These are phyloP conservation scores for Chiua virens DNA, from an alignment of 768 basidiomycete species.

Conservation along the genomic window DNA sequence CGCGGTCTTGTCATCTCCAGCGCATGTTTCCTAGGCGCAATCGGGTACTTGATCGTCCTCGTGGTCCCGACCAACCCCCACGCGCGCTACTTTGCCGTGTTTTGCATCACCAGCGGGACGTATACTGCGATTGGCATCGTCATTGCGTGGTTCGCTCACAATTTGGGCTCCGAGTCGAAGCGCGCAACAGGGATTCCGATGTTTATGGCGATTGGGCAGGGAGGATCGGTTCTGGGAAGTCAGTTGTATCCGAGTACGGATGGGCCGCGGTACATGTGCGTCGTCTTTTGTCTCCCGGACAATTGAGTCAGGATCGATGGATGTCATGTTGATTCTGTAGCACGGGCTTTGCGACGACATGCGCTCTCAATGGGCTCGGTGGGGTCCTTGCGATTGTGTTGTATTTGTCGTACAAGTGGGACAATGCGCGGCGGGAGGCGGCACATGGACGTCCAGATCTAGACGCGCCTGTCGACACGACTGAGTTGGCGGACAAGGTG, in stretches of 20 bases:
- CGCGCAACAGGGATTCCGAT: conserved; percentile 73
- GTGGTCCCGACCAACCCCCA: conserved; percentile 52
- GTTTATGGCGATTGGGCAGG: conserved; percentile 81
- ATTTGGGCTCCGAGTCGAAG: conserved; percentile 77
- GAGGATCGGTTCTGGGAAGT: conserved; percentile 74
- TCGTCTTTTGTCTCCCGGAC: neutral
- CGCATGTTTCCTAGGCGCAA: conserved; percentile 30
- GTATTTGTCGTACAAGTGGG: conserved; percentile 58
- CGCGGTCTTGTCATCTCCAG: conserved; percentile 44
- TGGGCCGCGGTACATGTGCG: conserved; percentile 66
- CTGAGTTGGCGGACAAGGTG: conserved; percentile 68
- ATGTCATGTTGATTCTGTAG: neutral
- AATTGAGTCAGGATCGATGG: neutral
- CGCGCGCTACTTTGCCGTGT: conserved; percentile 75
- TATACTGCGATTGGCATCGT: conserved; percentile 74
- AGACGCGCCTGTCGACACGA: conserved; percentile 55
- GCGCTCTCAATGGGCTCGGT: conserved; percentile 25
- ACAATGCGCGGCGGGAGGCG: conserved; percentile 55
- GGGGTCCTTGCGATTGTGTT: conserved; percentile 41
- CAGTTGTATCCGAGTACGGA: conserved; percentile 68
- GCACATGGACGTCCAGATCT: conserved; percentile 50
- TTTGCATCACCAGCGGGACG: conserved; percentile 75
- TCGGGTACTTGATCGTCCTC: conserved; percentile 63
- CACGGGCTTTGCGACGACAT: conserved; percentile 60
- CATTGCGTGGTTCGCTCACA: conserved; percentile 80